These are phyloP conservation scores for Pichia membranifaciens DNA, from an alignment of 805 yeast species.

Conservation along the genomic window DNA sequence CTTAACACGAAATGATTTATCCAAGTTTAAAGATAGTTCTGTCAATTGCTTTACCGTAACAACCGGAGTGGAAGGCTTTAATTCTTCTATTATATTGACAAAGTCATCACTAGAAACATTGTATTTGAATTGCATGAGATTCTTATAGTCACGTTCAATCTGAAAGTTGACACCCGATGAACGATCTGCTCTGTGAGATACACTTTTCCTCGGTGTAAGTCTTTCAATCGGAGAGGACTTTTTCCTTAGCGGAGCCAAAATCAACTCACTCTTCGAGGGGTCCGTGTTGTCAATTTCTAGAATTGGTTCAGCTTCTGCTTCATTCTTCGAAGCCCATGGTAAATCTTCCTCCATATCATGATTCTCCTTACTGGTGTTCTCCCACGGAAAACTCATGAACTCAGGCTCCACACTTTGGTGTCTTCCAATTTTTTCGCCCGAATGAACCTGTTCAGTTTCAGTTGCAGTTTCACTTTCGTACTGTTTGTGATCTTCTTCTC, in stretches of 20 bases:
- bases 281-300: conserved; percentile 6
- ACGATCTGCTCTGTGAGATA: not conserved
- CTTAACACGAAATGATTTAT: conserved; percentile 17
- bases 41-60: conserved; percentile 22
- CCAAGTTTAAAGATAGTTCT: conserved; percentile 14
- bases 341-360: not conserved
- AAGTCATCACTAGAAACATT: conserved; percentile 22
- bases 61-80: conserved; percentile 21
- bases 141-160: conserved; percentile 26
- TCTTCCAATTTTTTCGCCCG: conserved; percentile 4
- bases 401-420: conserved; percentile 1
- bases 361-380: conserved; percentile 4
- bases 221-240: conserved; percentile 19
- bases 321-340: not conserved
- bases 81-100: conserved; percentile 23
- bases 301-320: too few species aligned
- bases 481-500: not conserved
- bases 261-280: conserved; percentile 18
- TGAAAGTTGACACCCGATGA: not conserved
- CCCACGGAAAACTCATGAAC: conserved; percentile 13
- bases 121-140: conserved; percentile 26
- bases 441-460: not conserved
- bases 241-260: conserved; percentile 23
- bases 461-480: conserved; percentile 7
- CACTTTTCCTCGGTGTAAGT: conserved; percentile 12